Conservation (phyloP, 352 stramenopile species). For the Phytophthora nicotianae region DNA sequence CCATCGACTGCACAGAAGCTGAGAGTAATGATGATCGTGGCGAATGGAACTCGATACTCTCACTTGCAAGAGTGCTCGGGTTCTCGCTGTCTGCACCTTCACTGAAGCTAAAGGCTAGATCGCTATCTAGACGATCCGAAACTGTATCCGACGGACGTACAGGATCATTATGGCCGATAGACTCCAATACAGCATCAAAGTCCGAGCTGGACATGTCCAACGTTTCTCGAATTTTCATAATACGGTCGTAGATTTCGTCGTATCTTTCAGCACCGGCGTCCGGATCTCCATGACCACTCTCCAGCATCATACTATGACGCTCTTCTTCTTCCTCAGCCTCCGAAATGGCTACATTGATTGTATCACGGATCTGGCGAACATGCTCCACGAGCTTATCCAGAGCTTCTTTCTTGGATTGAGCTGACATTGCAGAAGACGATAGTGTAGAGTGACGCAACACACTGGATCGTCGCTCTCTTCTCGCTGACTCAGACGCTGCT, state of each 20-base stretch:
- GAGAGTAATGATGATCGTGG: constrained; percentile 38
- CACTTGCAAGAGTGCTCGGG: constrained; percentile 19
- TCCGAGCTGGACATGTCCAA: constrained; percentile 53
- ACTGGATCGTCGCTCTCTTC: constrained; percentile 13
- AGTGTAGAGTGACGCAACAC: constrained; percentile 38
- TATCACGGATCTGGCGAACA: constrained; percentile 71
- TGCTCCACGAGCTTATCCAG: constrained; percentile 65
- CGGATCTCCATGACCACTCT: constrained; percentile 28
- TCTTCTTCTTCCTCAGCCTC: constrained; percentile 57
- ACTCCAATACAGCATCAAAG: constrained; percentile 51
- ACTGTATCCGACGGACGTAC: constrained; percentile 18
- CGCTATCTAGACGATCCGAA: constrained; percentile 27
- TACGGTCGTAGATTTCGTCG: constrained; percentile 55
- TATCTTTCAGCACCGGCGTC: constrained; percentile 34
- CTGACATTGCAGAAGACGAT: constrained; percentile 36
- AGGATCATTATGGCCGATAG: constrained; percentile 29
- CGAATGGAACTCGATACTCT: constrained; percentile 31
- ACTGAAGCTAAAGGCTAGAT: constrained; percentile 33
- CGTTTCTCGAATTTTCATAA: constrained; percentile 56
- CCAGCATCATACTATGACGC: constrained; percentile 31
- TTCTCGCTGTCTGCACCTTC: constrained; percentile 27
- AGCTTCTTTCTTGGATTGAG: constrained; percentile 43
- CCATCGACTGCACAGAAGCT: constrained; percentile 30
- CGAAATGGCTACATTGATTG: constrained; percentile 67
- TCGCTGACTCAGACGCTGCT: constrained; percentile 16